phyloP scores from a whole-genome alignment of 2,329 filamentous ascomycete genomes.

The Diaporthe sp. region DNA sequence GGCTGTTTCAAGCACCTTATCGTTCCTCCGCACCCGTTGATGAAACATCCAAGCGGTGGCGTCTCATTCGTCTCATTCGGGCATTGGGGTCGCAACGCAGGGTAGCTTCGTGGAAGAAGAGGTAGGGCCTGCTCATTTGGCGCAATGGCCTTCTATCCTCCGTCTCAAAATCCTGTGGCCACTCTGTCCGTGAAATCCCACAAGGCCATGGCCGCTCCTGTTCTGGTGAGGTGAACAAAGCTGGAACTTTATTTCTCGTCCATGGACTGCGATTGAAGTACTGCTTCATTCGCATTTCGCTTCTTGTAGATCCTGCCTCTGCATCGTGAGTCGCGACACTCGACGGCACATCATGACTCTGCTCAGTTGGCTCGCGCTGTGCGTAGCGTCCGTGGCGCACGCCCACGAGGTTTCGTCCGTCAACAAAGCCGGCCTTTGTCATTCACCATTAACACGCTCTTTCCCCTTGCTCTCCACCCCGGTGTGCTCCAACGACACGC shows the following conservation, averaged over 20 bases:
- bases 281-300: not conserved
- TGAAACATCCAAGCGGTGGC: slow-evolving; percentile 21
- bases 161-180: slow-evolving; percentile 10
- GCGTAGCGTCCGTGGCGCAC: slow-evolving; percentile 7
- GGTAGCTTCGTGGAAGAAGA: not conserved
- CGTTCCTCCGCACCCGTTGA: slow-evolving; percentile 19
- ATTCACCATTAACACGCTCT: slow-evolving; percentile 18
- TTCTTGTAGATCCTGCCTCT: not conserved
- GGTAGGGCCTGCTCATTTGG: not conserved
- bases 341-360: not conserved
- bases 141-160: not conserved
- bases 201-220: not conserved
- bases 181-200: slow-evolving; percentile 8
- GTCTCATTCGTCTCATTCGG: slow-evolving; percentile 16
- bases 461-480: slow-evolving; percentile 26
- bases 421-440: slow-evolving; percentile 23
- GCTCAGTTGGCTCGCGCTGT: slow-evolving; percentile 1
- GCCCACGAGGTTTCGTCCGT: slow-evolving; percentile 15
- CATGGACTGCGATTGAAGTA: not conserved
- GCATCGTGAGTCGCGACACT: not conserved
- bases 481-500: slow-evolving; percentile 26
- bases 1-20: slow-evolving; percentile 24
- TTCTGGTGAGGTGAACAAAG: not conserved
- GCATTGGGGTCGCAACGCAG: slow-evolving; percentile 3
- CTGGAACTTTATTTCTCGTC: not conserved